Evolutionary conservation across 2,329 filamentous ascomycete species (phyloP).

Genomic region (Myriosclerotinia curreyana): DNA sequence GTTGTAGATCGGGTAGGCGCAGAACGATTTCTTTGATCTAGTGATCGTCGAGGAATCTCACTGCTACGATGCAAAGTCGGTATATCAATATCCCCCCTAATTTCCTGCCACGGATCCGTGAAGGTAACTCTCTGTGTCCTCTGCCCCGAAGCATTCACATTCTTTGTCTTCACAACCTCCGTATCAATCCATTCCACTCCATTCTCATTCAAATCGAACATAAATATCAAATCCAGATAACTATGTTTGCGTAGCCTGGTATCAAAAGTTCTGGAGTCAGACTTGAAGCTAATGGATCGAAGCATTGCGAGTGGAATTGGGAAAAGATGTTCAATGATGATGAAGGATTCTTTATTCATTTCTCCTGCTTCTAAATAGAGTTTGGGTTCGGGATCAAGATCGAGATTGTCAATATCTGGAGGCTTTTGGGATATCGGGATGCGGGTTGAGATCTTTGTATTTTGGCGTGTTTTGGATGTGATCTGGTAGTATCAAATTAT

Average conservation of each 20-base stretch:
- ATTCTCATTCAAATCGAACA: not conserved
- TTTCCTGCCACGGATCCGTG: conserved; percentile 2
- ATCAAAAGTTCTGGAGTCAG: not conserved
- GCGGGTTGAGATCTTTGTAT: not conserved
- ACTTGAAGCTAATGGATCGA: not conserved
- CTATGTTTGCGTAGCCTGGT: not conserved
- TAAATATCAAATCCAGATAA: not conserved
- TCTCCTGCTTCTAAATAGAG: conserved; percentile 1
- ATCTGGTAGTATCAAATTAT: not conserved
- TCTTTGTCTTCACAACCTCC: not conserved
- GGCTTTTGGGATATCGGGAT: conserved; percentile 7
- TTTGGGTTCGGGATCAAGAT: not conserved
- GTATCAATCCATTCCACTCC: not conserved
- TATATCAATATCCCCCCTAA: not conserved
- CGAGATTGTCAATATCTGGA: not conserved
- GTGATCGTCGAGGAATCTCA: not conserved
- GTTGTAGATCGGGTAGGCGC: not conserved
- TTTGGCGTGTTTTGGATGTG: not conserved
- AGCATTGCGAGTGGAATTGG: not conserved
- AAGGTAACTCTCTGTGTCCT: conserved; percentile 1
- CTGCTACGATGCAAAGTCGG: no score
- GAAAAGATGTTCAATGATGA: conserved; percentile 6
- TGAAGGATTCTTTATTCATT: not conserved
- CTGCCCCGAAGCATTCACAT: not conserved
- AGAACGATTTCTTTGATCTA: not conserved